Base-by-base conservation (phyloP, 1,284 basidiomycete species). In the Anthracocystis panici-leucophaei region DNA sequence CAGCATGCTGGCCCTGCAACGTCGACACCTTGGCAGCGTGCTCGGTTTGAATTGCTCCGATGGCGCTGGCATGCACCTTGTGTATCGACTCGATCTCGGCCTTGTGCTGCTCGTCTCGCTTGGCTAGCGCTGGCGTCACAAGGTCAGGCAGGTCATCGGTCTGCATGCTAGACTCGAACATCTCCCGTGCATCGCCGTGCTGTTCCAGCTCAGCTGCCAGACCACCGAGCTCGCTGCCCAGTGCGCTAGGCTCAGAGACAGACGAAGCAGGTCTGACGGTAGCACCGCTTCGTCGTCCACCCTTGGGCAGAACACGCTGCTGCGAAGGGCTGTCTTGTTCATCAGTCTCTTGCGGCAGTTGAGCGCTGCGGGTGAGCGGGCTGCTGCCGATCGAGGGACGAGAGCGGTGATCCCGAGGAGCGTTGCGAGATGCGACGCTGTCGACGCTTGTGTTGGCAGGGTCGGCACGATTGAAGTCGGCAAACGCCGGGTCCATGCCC, bases 401-500 rank as follows among this genome's bases (percentile, higher is more conserved):
- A 23, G 72, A 75, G 46, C 66, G 62, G n/a, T 75, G 72, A 29
- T 59, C 66, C 8, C 65, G 53, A 12, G 35, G 23, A 33, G 33
- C 55, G 31, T 33, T 57, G 42, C 70, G 55, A 25, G 60, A 51
- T 8, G 56, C 41, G 14, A 44, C 40, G 29, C 72, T 75, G 53
- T 66, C 72, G 50, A 63, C 49, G 57, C 65, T 69, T 12, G 65
- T 44, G 33, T 72, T 65, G 65, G 49, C 65, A 20, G 59, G 40
- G 33, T 66, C 68, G 52, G 64, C 31, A 20, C 69, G 66, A 54
- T 52, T 31, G 35, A 69, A 46, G 46, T 80, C 74, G 54, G 73
- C 75, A 65, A 80, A 80, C 12, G 76, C 75, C 57, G 78, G 75
- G 58, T 80, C 78, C 64, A 78, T 75, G 49, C 78, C 78, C 20